Evolutionary conservation across 768 basidiomycete genomes (phyloP).

Genomic region (Boletus vermiculosoides): DNA sequence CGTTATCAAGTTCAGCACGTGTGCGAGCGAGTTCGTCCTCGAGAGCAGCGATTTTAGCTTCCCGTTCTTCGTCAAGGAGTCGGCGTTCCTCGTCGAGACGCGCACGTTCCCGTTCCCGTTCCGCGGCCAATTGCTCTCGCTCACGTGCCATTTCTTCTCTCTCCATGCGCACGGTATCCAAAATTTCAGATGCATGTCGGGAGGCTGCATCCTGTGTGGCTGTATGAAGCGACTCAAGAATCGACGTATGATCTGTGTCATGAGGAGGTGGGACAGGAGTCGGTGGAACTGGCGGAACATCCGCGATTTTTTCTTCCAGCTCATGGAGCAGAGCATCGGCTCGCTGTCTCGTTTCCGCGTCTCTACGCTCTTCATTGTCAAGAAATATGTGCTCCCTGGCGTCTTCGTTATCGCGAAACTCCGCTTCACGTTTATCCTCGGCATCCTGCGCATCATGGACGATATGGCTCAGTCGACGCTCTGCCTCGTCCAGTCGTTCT

Average conservation of each 20-base stretch:
- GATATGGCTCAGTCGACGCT: constrained; percentile 48
- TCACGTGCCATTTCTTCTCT: constrained; percentile 58
- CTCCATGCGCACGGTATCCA: constrained; percentile 56
- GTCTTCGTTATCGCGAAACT: constrained; percentile 65
- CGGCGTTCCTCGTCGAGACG: constrained; percentile 50
- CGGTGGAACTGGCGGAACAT: constrained; percentile 22
- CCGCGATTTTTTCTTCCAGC: constrained; percentile 30
- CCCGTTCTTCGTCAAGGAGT: constrained; percentile 47
- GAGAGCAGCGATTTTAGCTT: constrained; percentile 54
- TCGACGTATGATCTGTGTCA: constrained; percentile 31
- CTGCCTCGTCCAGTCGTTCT: constrained; percentile 56
- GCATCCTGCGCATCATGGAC: constrained; percentile 52
- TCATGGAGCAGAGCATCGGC: constrained; percentile 24
- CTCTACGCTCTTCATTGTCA: constrained; percentile 57
- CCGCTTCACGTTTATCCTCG: constrained; percentile 62
- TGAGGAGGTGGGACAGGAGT: constrained; percentile 21
- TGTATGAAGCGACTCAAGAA: constrained; percentile 38
- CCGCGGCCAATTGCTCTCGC: constrained; percentile 51
- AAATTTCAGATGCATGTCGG: constrained; percentile 55
- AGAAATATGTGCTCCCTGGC: constrained; percentile 60
- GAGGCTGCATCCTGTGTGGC: constrained; percentile 55
- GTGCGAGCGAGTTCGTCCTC: constrained; percentile 61
- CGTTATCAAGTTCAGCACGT: constrained; percentile 60
- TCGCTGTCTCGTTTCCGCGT: constrained; percentile 50
- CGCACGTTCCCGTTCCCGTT: constrained; percentile 51